Conservation (phyloP, 2,329 filamentous ascomycete genomes). For the Pestalotiopsis fici region DNA sequence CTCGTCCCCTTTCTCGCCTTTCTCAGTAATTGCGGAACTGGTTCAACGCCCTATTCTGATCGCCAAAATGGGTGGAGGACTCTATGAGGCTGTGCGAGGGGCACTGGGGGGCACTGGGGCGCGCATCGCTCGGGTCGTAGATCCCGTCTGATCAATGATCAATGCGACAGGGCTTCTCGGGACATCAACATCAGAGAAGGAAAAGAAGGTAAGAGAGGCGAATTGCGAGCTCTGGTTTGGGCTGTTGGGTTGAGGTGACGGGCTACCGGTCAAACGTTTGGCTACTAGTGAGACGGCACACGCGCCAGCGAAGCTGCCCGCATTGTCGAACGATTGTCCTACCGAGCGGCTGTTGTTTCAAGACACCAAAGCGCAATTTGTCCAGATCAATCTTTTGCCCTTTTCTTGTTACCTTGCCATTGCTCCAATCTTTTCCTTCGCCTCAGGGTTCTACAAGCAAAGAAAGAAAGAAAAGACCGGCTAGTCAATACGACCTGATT, state of each 20-base stretch:
- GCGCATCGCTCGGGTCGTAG: neutral
- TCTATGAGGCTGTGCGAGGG: neutral
- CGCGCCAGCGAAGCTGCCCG: neutral
- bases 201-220: neutral
- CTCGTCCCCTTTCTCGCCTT: too few species aligned
- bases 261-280: neutral
- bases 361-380: neutral
- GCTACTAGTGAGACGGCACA: neutral
- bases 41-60: neutral
- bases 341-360: neutral
- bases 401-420: too few species aligned
- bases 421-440: too few species aligned
- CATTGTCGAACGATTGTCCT: neutral
- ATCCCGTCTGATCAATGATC: conserved; percentile 9
- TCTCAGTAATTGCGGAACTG: too few species aligned
- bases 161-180: conserved; percentile 2
- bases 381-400: neutral
- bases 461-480: too few species aligned
- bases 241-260: neutral
- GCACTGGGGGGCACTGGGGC: neutral
- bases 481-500: too few species aligned
- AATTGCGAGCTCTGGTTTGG: neutral
- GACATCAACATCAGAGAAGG: neutral
- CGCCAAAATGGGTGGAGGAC: neutral
- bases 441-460: too few species aligned